phyloP scores from a whole-genome alignment of 2,329 filamentous ascomycete genomes.

The Endothia cerciana region DNA sequence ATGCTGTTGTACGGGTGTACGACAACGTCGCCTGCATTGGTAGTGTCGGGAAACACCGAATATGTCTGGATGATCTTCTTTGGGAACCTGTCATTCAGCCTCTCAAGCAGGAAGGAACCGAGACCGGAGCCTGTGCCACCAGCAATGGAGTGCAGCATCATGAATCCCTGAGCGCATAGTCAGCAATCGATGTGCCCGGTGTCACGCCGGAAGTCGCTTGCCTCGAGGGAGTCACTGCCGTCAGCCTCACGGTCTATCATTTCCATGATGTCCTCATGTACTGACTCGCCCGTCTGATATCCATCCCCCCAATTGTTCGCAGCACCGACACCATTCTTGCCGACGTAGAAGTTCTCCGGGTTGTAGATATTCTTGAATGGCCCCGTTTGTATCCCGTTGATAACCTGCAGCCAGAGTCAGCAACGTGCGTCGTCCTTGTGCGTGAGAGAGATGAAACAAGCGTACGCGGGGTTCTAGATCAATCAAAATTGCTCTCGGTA shows the following conservation, averaged over 20 bases:
- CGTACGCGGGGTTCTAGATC: conserved; percentile 88
- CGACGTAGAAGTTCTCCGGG: conserved; percentile 97
- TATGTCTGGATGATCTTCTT: conserved; percentile 99
- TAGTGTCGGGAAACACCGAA: conserved; percentile 94
- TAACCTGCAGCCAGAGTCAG: conserved; percentile 57
- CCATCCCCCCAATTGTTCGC: conserved; percentile 99
- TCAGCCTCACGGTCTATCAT: conserved; percentile 99
- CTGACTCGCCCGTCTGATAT: conserved; percentile 87
- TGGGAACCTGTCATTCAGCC: conserved; percentile 94
- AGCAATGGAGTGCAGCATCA: conserved; percentile 97
- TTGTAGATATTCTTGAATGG: conserved; percentile 99
- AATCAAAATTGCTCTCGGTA: conserved; percentile 91
- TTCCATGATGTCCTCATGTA: conserved; percentile 97
- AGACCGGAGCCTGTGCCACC: conserved; percentile 96
- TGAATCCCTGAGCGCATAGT: conserved; percentile 73
- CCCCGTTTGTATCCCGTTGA: conserved; percentile 89
- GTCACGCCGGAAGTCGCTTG: conserved; percentile 39
- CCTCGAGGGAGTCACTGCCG: conserved; percentile 94
- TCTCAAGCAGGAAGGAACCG: conserved; percentile 90
- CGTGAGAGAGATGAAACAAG: not conserved
- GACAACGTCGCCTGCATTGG: conserved; percentile 84
- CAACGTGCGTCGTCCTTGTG: not conserved
- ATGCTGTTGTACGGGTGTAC: conserved; percentile 99
- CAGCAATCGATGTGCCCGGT: conserved; percentile 26
- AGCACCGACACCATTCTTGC: conserved; percentile 89